These are phyloP conservation scores for Arthroderma sp. DNA, from an alignment of 2,329 filamentous ascomycete species.

Conservation along the genomic window DNA sequence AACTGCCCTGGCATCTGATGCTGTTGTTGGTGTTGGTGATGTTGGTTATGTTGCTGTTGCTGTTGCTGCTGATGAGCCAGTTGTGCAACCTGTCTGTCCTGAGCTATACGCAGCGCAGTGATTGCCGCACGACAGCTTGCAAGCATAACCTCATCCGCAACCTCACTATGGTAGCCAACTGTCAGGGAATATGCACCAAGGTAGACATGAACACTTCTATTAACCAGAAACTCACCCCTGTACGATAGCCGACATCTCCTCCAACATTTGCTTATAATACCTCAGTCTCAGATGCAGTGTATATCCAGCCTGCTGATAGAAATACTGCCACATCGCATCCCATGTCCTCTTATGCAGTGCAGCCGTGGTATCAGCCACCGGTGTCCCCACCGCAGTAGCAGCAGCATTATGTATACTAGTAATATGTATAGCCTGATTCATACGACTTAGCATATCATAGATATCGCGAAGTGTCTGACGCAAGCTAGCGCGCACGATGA, in stretches of 20 bases:
- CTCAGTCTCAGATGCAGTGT: constrained; percentile 38
- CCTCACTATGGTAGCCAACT: constrained; percentile 7
- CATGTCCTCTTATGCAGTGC: constrained; percentile 40
- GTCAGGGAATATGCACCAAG: background rate
- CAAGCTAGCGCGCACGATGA: constrained; percentile 38
- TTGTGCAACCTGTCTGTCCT: constrained; percentile 7
- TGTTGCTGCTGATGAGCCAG: background rate
- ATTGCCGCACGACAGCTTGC: constrained; percentile 16
- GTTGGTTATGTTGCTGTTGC: background rate
- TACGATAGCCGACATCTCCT: constrained; percentile 34
- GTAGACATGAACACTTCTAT: background rate
- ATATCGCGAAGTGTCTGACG: constrained; percentile 42
- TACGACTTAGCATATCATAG: constrained; percentile 33
- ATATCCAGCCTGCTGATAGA: constrained; percentile 37
- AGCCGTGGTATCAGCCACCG: constrained; percentile 10
- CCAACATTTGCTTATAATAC: constrained; percentile 40
- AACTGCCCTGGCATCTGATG: constrained; percentile 3
- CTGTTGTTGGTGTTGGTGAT: constrained; percentile 5
- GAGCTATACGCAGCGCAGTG: constrained; percentile 6
- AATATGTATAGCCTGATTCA: constrained; percentile 19
- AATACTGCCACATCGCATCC: constrained; percentile 37
- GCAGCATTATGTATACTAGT: constrained; percentile 10
- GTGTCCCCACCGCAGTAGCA: background rate
- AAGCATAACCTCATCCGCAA: constrained; percentile 12
- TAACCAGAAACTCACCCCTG: constrained; percentile 32